These are phyloP conservation scores for Plasmopara viticola DNA, from an alignment of 352 stramenopile species.

Conservation along the genomic window DNA sequence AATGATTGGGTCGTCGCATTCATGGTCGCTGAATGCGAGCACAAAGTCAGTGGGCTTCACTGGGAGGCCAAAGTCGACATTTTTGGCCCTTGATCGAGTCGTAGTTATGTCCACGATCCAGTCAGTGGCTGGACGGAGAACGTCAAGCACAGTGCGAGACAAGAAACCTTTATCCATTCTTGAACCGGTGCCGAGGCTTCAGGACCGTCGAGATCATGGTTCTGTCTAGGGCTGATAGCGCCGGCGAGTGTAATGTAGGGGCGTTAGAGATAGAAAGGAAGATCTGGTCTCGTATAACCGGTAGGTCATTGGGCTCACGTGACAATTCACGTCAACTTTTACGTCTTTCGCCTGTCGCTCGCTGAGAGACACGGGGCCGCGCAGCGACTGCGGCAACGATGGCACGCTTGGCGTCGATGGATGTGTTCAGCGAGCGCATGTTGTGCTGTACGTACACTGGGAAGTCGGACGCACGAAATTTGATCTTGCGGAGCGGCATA, in stretches of 20 bases:
- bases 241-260: background rate
- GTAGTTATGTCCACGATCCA: background rate
- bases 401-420: background rate
- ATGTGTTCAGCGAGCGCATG: background rate
- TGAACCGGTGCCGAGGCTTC: background rate
- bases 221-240: background rate
- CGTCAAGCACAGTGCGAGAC: background rate
- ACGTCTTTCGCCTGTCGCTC: background rate
- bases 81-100: background rate
- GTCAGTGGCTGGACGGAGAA: background rate
- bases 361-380: background rate
- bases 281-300: background rate
- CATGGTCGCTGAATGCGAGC: slow-evolving; percentile 2
- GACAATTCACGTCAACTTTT: background rate
- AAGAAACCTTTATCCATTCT: slow-evolving; percentile 1
- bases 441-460: background rate
- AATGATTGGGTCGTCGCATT: background rate
- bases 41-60: background rate
- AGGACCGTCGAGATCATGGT: background rate
- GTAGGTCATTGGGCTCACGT: background rate
- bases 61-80: background rate
- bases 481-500: background rate
- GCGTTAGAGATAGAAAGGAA: background rate
- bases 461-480: background rate
- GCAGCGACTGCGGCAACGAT: background rate